Conservation (phyloP, 1,284 basidiomycete species). For the Somion occarium region DNA sequence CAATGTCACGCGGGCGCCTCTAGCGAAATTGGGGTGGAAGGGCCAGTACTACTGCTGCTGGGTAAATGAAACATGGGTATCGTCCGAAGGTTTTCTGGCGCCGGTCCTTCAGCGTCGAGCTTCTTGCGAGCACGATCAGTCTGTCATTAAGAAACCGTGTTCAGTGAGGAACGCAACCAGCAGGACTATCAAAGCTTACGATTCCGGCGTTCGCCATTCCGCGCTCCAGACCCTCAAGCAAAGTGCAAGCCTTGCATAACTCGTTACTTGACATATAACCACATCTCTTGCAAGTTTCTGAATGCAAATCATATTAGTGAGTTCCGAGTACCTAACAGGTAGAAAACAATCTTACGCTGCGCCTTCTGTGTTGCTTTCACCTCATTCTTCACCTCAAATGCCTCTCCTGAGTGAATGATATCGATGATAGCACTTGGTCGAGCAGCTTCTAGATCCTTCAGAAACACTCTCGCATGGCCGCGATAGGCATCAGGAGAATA, state of each 20-base stretch:
- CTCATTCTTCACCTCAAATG: constrained; percentile 76
- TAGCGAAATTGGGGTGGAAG: neutral
- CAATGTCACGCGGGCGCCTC: neutral
- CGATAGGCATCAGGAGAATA: constrained; percentile 98
- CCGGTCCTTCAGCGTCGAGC: constrained; percentile 53
- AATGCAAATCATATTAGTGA: constrained; percentile 1
- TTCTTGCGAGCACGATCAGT: constrained; percentile 62
- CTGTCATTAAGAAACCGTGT: constrained; percentile 27
- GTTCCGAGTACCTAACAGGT: neutral
- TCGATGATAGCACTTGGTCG: constrained; percentile 95
- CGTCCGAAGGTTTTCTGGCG: constrained; percentile 55
- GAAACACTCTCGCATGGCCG: constrained; percentile 89
- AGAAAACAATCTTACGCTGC: constrained; percentile 53
- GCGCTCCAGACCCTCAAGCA: constrained; percentile 87
- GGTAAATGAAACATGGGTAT: constrained; percentile 55
- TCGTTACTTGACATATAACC: constrained; percentile 93
- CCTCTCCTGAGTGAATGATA: constrained; percentile 95
- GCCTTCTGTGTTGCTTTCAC: constrained; percentile 73
- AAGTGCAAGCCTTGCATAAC: constrained; percentile 88
- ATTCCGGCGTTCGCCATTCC: constrained; percentile 66
- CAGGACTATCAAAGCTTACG: constrained; percentile 41
- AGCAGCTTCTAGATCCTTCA: constrained; percentile 94
- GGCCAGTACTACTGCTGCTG: neutral
- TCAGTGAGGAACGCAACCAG: neutral
- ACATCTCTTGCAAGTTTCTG: constrained; percentile 86